Evolutionary conservation across 352 stramenopile genomes (phyloP).

Genomic region (Phytophthora pini): DNA sequence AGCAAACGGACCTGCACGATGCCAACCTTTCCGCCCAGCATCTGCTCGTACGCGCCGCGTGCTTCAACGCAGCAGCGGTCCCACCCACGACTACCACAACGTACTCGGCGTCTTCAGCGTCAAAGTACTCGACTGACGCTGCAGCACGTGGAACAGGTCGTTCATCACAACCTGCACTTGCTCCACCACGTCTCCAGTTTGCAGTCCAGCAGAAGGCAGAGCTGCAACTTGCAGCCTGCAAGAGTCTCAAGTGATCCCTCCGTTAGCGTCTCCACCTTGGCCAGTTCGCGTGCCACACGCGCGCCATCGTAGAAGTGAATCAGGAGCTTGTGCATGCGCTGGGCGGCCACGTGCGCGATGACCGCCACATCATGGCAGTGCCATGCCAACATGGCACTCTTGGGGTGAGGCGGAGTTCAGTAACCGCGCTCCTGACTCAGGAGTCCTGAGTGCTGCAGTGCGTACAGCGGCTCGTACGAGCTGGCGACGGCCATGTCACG

Average conservation of each 20-base stretch:
- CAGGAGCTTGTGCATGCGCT: slow-evolving; percentile 64
- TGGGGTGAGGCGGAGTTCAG: slow-evolving; percentile 73
- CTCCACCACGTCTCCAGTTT: no score
- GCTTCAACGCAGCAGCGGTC: slow-evolving; percentile 55
- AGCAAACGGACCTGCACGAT: slow-evolving; percentile 81
- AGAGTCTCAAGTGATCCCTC: slow-evolving; percentile 52
- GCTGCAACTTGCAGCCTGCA: slow-evolving; percentile 24
- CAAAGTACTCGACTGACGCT: slow-evolving; percentile 85
- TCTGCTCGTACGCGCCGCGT: slow-evolving; percentile 80
- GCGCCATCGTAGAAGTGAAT: slow-evolving; percentile 86
- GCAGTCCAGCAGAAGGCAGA: slow-evolving; percentile 1
- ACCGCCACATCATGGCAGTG: slow-evolving; percentile 77
- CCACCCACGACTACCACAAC: slow-evolving; percentile 80
- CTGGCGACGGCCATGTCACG: slow-evolving; percentile 56
- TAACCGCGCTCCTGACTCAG: slow-evolving; percentile 58
- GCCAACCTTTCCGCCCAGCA: slow-evolving; percentile 76
- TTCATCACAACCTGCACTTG: slow-evolving; percentile 17
- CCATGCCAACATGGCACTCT: slow-evolving; percentile 26
- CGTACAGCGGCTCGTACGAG: slow-evolving; percentile 37
- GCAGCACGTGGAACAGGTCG: slow-evolving; percentile 73
- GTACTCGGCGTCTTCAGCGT: slow-evolving; percentile 63
- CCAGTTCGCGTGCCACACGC: slow-evolving; percentile 64
- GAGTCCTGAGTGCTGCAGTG: slow-evolving; percentile 51
- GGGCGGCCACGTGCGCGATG: slow-evolving; percentile 73
- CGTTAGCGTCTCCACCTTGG: slow-evolving; percentile 67